phyloP scores from a whole-genome alignment of 202 grass and related monocot species.

The Setaria viridis region DNA sequence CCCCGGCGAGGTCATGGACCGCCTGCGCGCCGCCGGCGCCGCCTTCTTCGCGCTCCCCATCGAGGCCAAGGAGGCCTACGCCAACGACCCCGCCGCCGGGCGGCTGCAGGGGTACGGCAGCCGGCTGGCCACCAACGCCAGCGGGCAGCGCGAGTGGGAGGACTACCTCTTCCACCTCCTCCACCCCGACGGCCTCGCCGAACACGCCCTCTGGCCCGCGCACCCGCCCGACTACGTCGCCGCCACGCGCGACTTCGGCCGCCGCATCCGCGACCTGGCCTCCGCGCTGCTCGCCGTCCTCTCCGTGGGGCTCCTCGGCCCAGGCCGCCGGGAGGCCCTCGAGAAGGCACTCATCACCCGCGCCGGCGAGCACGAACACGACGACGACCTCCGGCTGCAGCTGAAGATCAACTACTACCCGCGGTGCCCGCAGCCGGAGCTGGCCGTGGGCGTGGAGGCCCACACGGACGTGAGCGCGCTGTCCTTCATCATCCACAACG shows the following conservation, averaged over 20 bases:
- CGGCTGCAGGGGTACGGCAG: constrained; percentile 77
- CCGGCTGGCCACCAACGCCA: constrained; percentile 64
- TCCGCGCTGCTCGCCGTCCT: constrained; percentile 71
- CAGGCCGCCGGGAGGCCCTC: constrained; percentile 23
- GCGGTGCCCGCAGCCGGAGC: constrained; percentile 77
- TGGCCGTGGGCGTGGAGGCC: constrained; percentile 83
- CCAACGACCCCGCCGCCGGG: constrained; percentile 75
- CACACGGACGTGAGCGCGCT: constrained; percentile 89
- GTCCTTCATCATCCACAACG: constrained; percentile 92
- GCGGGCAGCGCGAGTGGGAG: constrained; percentile 83
- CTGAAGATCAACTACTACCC: constrained; percentile 99
- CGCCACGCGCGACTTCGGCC: constrained; percentile 55
- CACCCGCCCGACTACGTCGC: constrained; percentile 62
- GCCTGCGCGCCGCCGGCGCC: constrained; percentile 54
- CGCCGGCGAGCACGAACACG: too few relatives aligned
- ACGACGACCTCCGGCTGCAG: constrained; percentile 63
- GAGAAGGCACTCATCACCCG: constrained; percentile 19
- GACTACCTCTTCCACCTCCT: constrained; percentile 94
- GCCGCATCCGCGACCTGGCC: constrained; percentile 40
- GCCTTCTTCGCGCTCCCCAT: constrained; percentile 78
- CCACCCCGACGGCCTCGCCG: constrained; percentile 52
- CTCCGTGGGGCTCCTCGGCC: constrained; percentile 66
- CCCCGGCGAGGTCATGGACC: constrained; percentile 51
- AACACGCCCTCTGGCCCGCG: constrained; percentile 63
- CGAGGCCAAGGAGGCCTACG: constrained; percentile 71